Base-by-base conservation (phyloP, 2,329 filamentous ascomycete genomes). In the Ophiostoma tasmaniense region DNA sequence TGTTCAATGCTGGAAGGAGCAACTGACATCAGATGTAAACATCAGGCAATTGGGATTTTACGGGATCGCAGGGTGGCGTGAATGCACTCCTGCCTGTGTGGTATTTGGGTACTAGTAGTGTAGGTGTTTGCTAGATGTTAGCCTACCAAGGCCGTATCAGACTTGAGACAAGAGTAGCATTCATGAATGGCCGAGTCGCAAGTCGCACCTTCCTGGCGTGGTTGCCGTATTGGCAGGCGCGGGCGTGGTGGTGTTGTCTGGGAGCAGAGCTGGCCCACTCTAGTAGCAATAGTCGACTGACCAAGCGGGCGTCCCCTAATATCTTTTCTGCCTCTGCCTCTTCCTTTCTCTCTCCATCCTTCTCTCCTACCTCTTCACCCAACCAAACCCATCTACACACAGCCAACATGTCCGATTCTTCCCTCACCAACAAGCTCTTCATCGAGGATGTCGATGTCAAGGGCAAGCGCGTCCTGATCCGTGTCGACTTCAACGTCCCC, bases 401-500 rank as follows among this genome's bases (percentile, higher is more conserved):
- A 28, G 22, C 7, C n/a, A 64, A 17, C 70, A 88, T 76, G 71
- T 99, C 99, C 95, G 64, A 65, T 22, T 65, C 64, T 25, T 98
- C 95, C 89, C 92, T 99, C 79, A 91, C 93, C 76, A 97, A 89
- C 88, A 99, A 99, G 87, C 91, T 99, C 76, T 91, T 93, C 75
- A 97, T 99, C 82, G 91, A 89, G 74, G 94, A 99, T 79, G 89
- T 96, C 77, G 93, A 99, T 82, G 86, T 99, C 82, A 96, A 97
- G 88, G 94, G 86, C 87, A 99, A 99, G 89, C 89, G 93, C 77
- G 95, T 98, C 81, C 87, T 99, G 77, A 97, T 99, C 80, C 91
- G 95, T 78, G 95, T 99, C 80, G 95, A 99, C 87, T 99, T 99
- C 89, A 99, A 99, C 82, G 96, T 99, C 70, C 95, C 95, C 73